Evolutionary conservation across 163 green algal species (phyloP).

Genomic region (Scenedesmus sp.): DNA sequence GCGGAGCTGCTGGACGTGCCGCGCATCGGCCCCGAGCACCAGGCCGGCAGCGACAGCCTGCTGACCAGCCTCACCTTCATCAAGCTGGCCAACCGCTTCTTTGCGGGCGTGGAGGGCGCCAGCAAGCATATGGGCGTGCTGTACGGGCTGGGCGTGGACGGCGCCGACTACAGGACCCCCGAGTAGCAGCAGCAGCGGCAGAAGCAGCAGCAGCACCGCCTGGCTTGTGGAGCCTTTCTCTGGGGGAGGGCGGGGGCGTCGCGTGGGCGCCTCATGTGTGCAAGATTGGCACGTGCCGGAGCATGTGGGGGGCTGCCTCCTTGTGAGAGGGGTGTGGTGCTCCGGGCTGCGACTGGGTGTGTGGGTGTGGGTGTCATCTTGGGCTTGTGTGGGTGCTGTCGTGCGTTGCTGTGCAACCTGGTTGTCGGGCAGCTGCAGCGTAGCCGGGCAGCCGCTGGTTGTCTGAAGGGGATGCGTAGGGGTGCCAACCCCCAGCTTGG

Average conservation of each 20-base stretch:
- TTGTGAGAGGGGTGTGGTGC: too few relatives aligned
- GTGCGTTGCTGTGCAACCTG: too few relatives aligned
- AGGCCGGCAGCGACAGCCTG: constrained; percentile 91
- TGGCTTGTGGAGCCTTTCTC: too few relatives aligned
- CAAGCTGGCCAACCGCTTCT: constrained; percentile 88
- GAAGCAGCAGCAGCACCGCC: constrained; percentile 15
- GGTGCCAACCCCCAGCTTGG: too few relatives aligned
- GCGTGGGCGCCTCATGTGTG: not conserved
- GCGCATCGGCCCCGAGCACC: constrained; percentile 96
- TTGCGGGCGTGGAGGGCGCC: constrained; percentile 78
- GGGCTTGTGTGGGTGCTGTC: too few relatives aligned
- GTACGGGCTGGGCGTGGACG: constrained; percentile 92
- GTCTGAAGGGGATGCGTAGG: too few relatives aligned
- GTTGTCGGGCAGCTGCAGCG: too few relatives aligned
- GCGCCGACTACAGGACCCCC: constrained; percentile 41
- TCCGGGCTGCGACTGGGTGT: too few relatives aligned
- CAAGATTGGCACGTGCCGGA: not conserved
- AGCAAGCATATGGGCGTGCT: constrained; percentile 88
- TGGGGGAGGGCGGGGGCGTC: not conserved
- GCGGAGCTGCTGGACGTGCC: constrained; percentile 96
- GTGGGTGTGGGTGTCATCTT: too few relatives aligned
- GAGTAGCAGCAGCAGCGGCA: not conserved
- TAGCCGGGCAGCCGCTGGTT: too few relatives aligned
- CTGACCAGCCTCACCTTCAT: constrained; percentile 94
- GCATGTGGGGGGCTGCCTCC: too few relatives aligned